These are phyloP conservation scores for Citrus unshiu DNA, from an alignment of 345 rosid species.

Conservation along the genomic window DNA sequence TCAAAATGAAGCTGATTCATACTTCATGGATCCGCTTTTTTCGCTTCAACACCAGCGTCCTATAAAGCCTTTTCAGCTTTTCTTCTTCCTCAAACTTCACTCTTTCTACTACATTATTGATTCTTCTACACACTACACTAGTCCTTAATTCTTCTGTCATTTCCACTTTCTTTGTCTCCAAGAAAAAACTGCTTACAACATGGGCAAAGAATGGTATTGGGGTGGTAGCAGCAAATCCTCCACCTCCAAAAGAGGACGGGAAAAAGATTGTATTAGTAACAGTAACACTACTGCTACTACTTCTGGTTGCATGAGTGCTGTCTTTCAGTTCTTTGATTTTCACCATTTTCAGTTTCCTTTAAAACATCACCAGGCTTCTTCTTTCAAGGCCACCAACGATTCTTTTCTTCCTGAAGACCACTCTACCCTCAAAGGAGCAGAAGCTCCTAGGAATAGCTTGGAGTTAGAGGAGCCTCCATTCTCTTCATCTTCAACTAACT, in stretches of 20 bases:
- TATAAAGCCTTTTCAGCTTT: slow-evolving; percentile 7
- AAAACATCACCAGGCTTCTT: slow-evolving; percentile 34
- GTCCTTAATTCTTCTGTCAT: slow-evolving; percentile 17
- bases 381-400: slow-evolving; percentile 32
- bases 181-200: background rate
- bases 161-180: background rate
- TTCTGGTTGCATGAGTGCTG: slow-evolving; percentile 75
- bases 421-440: slow-evolving; percentile 45
- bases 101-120: background rate
- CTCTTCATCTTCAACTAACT: slow-evolving; percentile 26
- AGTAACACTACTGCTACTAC: slow-evolving; percentile 8
- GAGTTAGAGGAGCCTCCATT: slow-evolving; percentile 53
- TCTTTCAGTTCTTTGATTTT: slow-evolving; percentile 75
- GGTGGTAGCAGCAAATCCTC: slow-evolving; percentile 33
- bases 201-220: slow-evolving; percentile 61
- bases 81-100: background rate
- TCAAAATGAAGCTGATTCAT: slow-evolving; percentile 15
- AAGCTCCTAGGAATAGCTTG: slow-evolving; percentile 84
- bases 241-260: slow-evolving; percentile 31
- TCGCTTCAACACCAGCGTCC: slow-evolving; percentile 21
- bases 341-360: slow-evolving; percentile 51
- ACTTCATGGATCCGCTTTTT: slow-evolving; percentile 44
- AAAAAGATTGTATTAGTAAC: background rate
- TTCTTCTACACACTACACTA: background rate
- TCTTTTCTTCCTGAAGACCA: slow-evolving; percentile 21